These are phyloP conservation scores for Aspergillus nomiae DNA, from an alignment of 2,329 filamentous ascomycete genomes.

Conservation along the genomic window DNA sequence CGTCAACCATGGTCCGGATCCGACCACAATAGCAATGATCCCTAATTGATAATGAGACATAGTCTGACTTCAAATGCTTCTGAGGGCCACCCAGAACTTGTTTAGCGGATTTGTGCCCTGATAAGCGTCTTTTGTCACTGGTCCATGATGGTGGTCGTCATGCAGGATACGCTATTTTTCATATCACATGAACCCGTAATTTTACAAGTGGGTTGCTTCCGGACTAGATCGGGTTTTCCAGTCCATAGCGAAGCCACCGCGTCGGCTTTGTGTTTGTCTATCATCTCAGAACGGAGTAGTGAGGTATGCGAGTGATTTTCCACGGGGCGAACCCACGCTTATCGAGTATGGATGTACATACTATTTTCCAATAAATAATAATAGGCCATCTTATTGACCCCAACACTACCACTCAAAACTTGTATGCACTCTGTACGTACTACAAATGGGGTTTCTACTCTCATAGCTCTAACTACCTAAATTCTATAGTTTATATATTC, in stretches of 20 bases:
- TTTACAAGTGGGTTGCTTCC: slow-evolving; percentile 7
- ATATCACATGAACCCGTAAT: slow-evolving; percentile 11
- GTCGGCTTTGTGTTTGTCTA: slow-evolving; percentile 2
- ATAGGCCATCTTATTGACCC: not conserved
- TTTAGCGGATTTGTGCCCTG: not conserved
- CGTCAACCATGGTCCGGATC: slow-evolving; percentile 20
- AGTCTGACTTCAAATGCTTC: not conserved
- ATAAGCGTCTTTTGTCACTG: not conserved
- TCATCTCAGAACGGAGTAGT: not conserved
- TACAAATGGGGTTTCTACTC: not conserved
- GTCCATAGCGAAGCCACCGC: not conserved
- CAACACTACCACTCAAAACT: not conserved
- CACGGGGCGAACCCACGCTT: not conserved
- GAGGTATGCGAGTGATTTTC: slow-evolving; percentile 2
- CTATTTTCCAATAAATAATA: not conserved
- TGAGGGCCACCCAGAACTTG: not conserved
- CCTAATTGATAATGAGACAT: slow-evolving; percentile 7
- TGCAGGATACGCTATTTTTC: slow-evolving; percentile 6
- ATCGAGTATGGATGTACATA: not conserved
- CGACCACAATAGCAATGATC: slow-evolving; percentile 12
- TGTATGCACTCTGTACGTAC: not conserved
- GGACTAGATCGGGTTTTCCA: slow-evolving; percentile 7
- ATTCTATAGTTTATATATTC: not conserved
- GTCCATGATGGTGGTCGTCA: not conserved
- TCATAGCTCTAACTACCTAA: not conserved